Percentiles rank a stretch among this genome's conserved stretches.
Conservation (phyloP, 2,329 filamentous ascomycete species). For the Epichloe festucae region DNA sequence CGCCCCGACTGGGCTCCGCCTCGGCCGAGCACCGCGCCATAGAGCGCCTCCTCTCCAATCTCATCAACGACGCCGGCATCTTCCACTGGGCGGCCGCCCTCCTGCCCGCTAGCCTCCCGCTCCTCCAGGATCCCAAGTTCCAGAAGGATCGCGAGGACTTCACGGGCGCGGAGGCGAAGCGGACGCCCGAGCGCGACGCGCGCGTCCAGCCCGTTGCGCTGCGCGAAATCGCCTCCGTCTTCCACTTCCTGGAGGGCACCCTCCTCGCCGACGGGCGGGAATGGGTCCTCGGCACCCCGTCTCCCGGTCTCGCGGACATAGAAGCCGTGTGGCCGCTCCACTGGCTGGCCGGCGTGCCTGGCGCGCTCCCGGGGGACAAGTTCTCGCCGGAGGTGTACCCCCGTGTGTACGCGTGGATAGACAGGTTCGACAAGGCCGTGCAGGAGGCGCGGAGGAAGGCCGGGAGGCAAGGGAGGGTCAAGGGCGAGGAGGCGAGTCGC, state of each 20-base stretch:
- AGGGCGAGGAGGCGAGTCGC: conserved; percentile 40
- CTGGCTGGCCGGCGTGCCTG: conserved; percentile 46
- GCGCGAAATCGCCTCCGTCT: conserved; percentile 37
- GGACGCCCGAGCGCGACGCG: conserved; percentile 14
- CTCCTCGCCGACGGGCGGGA: conserved; percentile 52
- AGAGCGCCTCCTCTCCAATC: conserved; percentile 41
- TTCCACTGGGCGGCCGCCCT: conserved; percentile 40
- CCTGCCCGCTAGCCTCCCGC: conserved; percentile 41
- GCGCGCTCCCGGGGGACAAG: conserved; percentile 37
- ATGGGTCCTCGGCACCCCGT: conserved; percentile 45
- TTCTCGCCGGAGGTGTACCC: conserved; percentile 40
- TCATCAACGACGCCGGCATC: conserved; percentile 42
- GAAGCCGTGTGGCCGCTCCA: conserved; percentile 56
- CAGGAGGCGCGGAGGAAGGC: conserved; percentile 24
- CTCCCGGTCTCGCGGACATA: conserved; percentile 50
- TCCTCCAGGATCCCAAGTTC: conserved; percentile 45
- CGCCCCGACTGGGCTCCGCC: conserved; percentile 24
- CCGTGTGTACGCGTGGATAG: conserved; percentile 49
- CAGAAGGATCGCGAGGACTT: conserved; percentile 40
- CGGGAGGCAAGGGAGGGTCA: conserved; percentile 27
- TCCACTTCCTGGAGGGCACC: conserved; percentile 47
- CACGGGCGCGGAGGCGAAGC: conserved; percentile 13
- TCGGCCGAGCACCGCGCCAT: conserved; percentile 30
- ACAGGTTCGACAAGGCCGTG: conserved; percentile 41
- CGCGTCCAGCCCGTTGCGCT: conserved; percentile 39